phyloP scores from a whole-genome alignment of 2,329 filamentous ascomycete species.

The Huntiella bhutanensis region DNA sequence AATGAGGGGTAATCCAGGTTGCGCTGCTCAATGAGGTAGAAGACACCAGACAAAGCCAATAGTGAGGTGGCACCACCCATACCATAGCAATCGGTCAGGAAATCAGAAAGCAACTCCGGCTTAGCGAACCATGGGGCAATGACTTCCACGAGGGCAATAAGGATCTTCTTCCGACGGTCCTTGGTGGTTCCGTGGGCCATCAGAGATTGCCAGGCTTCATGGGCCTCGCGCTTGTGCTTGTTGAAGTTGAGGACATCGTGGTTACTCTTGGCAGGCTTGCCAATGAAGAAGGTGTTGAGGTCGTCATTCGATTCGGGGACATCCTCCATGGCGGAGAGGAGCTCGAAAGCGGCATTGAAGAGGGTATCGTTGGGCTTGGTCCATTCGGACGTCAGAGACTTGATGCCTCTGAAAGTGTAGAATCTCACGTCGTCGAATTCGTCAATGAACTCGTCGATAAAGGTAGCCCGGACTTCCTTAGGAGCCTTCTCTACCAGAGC shows the following conservation, averaged over 20 bases:
- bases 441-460: conserved; percentile 58
- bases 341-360: conserved; percentile 38
- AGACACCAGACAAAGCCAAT: conserved; percentile 77
- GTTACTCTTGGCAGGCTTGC: conserved; percentile 45
- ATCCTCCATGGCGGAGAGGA: conserved; percentile 49
- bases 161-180: conserved; percentile 59
- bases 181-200: conserved; percentile 48
- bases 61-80: conserved; percentile 71
- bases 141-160: conserved; percentile 54
- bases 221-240: conserved; percentile 60
- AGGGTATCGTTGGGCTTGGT: conserved; percentile 17
- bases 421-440: conserved; percentile 71
- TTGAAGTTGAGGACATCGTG: conserved; percentile 45
- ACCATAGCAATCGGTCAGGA: conserved; percentile 86
- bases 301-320: conserved; percentile 49
- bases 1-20: conserved; percentile 95
- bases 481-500: conserved; percentile 39
- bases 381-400: conserved; percentile 21
- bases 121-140: conserved; percentile 82
- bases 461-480: conserved; percentile 47
- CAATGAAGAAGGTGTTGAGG: conserved; percentile 48
- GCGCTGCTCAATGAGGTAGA: conserved; percentile 80
- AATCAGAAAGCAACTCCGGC: conserved; percentile 83
- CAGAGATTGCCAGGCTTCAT: conserved; percentile 71
- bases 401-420: conserved; percentile 57